phyloP scores from a whole-genome alignment of 257 asterid species.

The Fraxinus anomala region DNA sequence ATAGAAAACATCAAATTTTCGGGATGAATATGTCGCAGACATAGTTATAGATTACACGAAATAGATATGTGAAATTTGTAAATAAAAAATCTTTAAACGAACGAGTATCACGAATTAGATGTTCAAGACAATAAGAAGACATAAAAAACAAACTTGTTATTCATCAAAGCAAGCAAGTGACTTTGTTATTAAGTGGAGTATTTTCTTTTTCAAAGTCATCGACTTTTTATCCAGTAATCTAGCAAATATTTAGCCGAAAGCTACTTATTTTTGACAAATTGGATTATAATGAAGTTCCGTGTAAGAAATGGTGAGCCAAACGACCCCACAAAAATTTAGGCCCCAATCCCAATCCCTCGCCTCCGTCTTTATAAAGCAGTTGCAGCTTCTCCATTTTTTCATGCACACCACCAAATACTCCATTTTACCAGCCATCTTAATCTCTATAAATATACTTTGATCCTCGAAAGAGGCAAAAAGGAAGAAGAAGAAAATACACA shows the following conservation, averaged over 20 bases:
- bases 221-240: background rate
- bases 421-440: background rate
- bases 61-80: background rate
- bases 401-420: constrained; percentile 35
- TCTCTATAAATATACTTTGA: background rate
- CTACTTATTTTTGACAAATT: background rate
- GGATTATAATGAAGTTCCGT: background rate
- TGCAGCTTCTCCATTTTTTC: constrained; percentile 38
- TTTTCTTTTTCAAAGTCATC: background rate
- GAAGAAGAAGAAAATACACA: background rate
- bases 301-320: constrained; percentile 13
- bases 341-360: background rate
- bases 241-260: background rate
- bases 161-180: background rate
- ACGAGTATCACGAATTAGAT: background rate
- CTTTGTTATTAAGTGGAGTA: constrained; percentile 22
- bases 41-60: no score
- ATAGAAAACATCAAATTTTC: background rate
- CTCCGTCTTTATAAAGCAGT: constrained; percentile 37
- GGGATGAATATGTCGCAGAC: background rate
- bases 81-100: background rate
- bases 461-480: constrained; percentile 18
- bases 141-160: background rate
- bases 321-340: background rate
- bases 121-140: background rate